These are phyloP conservation scores for Microdochium nivale DNA, from an alignment of 2,329 filamentous ascomycete species.

Conservation along the genomic window DNA sequence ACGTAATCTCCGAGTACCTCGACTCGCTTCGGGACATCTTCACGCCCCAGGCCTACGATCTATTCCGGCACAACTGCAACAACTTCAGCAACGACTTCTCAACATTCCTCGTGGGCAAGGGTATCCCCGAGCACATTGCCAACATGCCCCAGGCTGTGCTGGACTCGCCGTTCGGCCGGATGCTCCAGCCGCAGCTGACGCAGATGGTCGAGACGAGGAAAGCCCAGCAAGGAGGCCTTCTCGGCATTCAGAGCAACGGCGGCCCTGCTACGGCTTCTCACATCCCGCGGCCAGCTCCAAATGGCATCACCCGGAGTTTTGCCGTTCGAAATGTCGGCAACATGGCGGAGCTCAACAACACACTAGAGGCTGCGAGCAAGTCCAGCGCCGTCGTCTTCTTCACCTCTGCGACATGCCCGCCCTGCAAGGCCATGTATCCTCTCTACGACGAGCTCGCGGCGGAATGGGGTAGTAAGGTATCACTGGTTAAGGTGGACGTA, in stretches of 20 bases:
- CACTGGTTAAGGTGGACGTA: constrained; percentile 78
- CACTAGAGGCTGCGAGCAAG: constrained; percentile 49
- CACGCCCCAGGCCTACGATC: constrained; percentile 78
- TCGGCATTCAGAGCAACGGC: constrained; percentile 36
- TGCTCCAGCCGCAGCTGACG: constrained; percentile 66
- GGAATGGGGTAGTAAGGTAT: constrained; percentile 58
- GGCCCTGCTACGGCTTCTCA: constrained; percentile 1
- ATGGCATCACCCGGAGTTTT: constrained; percentile 13
- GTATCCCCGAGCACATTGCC: constrained; percentile 80
- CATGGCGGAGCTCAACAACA: constrained; percentile 48
- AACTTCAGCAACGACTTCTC: constrained; percentile 92
- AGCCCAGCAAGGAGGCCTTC: constrained; percentile 39
- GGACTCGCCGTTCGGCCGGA: constrained; percentile 77
- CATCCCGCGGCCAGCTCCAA: constrained; percentile 17
- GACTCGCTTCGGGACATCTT: constrained; percentile 77
- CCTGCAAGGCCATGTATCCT: constrained; percentile 78
- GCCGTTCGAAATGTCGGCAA: constrained; percentile 48
- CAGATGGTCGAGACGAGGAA: constrained; percentile 41
- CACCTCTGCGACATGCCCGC: constrained; percentile 77
- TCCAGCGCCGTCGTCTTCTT: constrained; percentile 84
- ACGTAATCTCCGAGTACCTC: constrained; percentile 79
- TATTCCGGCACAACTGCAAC: constrained; percentile 92
- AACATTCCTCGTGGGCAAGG: constrained; percentile 80
- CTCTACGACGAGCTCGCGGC: constrained; percentile 71
- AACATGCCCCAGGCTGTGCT: constrained; percentile 80